Evolutionary conservation across 192 early-diverging fungal genomes (phyloP).

Genomic region (Backusella australiensis): DNA sequence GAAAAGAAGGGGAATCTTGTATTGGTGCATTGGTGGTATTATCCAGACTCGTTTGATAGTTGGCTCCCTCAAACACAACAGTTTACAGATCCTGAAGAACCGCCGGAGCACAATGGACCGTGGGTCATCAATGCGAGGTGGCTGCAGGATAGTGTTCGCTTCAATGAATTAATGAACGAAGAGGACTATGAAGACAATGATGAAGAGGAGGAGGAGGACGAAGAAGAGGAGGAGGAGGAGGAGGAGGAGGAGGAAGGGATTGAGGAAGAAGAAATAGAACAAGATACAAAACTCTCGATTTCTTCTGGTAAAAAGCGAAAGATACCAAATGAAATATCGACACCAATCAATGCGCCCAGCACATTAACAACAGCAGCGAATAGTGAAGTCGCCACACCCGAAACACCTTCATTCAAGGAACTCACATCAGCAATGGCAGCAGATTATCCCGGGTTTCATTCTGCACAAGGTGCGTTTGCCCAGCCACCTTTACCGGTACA

Average conservation of each 20-base stretch:
- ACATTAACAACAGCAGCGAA: background rate
- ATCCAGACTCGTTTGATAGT: slow-evolving; percentile 77
- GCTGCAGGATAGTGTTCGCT: slow-evolving; percentile 70
- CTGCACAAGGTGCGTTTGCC: background rate
- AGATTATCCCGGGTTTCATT: background rate
- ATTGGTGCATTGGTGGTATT: slow-evolving; percentile 80
- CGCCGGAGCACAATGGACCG: slow-evolving; percentile 61
- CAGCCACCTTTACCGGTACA: slow-evolving; percentile 25
- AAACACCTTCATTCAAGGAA: background rate
- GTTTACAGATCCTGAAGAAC: slow-evolving; percentile 61
- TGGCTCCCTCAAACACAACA: slow-evolving; percentile 64
- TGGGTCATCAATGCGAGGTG: slow-evolving; percentile 73
- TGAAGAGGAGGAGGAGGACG: slow-evolving; percentile 1
- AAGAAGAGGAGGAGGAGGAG: background rate
- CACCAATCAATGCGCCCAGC: background rate
- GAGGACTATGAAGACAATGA: slow-evolving; percentile 73
- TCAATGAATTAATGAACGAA: slow-evolving; percentile 85
- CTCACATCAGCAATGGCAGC: background rate
- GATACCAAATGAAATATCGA: background rate
- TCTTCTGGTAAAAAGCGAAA: background rate
- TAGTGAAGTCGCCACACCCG: background rate
- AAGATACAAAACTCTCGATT: background rate
- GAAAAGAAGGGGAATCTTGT: slow-evolving; percentile 59
- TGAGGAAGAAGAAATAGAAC: background rate
- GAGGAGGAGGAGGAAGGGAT: background rate